Conservation (phyloP, 257 asterid genomes). For the Rubia yunnanensis region DNA sequence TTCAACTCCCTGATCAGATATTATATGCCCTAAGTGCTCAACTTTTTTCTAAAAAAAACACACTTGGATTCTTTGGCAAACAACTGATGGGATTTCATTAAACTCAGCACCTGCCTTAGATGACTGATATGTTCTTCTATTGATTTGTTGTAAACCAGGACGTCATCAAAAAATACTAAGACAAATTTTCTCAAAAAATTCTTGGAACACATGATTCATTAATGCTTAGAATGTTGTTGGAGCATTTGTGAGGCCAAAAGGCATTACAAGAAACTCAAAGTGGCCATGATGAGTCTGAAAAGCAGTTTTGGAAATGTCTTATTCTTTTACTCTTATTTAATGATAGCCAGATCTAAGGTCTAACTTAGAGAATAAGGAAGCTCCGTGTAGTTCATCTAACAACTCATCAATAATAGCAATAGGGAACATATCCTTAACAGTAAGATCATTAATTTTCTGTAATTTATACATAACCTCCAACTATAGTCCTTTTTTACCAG, state of each 20-base stretch:
- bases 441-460: neutral
- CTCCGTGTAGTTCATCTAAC: neutral
- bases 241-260: neutral
- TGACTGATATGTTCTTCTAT: neutral
- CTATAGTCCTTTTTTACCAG: neutral
- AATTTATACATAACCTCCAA: neutral
- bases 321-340: neutral
- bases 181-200: neutral
- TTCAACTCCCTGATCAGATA: neutral
- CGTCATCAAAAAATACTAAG: neutral
- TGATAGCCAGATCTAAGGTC: neutral
- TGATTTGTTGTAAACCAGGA: neutral
- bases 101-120: neutral
- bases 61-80: neutral
- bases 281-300: neutral
- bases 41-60: neutral
- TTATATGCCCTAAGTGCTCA: neutral
- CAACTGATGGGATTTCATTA: too few species aligned
- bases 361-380: neutral
- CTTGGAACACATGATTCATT: too few species aligned
- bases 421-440: neutral
- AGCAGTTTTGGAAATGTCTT: too few species aligned
- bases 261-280: neutral
- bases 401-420: neutral
- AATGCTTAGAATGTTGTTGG: neutral